phyloP scores from a whole-genome alignment of 805 yeast genomes.

The Suhomyces xylopsoci region DNA sequence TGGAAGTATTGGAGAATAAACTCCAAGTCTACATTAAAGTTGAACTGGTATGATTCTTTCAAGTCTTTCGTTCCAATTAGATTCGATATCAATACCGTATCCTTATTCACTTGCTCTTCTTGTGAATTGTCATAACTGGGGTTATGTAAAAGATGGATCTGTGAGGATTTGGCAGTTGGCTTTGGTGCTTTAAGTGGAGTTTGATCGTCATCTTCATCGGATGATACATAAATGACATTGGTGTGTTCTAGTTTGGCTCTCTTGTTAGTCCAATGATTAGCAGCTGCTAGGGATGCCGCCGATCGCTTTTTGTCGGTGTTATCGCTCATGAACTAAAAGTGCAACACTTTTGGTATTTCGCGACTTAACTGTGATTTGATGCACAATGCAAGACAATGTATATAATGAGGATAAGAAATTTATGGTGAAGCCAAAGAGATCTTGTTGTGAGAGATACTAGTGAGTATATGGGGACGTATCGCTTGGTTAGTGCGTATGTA shows the following conservation, averaged over 20 bases:
- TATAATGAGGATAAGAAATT: background rate
- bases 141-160: constrained; percentile 24
- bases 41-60: constrained; percentile 43
- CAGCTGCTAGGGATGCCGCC: constrained; percentile 22
- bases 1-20: constrained; percentile 33
- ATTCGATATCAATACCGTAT: constrained; percentile 24
- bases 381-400: too few relatives aligned
- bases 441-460: background rate
- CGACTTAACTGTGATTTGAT: background rate
- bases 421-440: background rate
- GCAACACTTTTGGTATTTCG: background rate
- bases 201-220: background rate
- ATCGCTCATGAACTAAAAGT: background rate
- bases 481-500: background rate
- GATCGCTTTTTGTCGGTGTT: constrained; percentile 11
- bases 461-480: background rate
- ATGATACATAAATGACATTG: constrained; percentile 2
- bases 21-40: constrained; percentile 45
- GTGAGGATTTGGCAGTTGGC: constrained; percentile 10
- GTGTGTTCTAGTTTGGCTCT: constrained; percentile 3
- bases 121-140: constrained; percentile 19
- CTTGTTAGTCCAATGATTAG: constrained; percentile 22
- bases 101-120: constrained; percentile 17
- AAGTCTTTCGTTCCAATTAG: constrained; percentile 33
- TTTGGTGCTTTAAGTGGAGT: background rate